Base-by-base conservation (phyloP, 2,329 filamentous ascomycete genomes). In the Ceratocystis albifundus region DNA sequence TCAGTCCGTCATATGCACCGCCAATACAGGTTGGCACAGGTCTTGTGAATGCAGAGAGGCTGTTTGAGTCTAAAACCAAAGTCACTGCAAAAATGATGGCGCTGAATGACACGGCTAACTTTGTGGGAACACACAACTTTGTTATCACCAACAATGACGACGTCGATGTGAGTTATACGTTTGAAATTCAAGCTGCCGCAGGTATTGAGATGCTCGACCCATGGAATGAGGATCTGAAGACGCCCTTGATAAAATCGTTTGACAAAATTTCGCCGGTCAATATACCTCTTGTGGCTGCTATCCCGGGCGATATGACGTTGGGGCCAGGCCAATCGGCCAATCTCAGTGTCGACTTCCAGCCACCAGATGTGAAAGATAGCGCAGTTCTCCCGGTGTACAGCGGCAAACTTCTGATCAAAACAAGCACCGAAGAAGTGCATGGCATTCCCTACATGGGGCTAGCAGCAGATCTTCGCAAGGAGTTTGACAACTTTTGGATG, bases 81-180 rank as follows among this genome's bases (percentile, higher is more conserved):
- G 70, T 80, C 28, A 73, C 73, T n/a, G 78, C 75, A 7, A 74
- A 77, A 46, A 76, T 77, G 8, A 77, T 83, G 59, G 74, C 77
- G 15, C 75, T 82, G 65, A 79, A 78, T 64, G 81, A 83, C 65
- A 81, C 79, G 0, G 73, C 76, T 48, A 69, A 78, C 63, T 79
- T 82, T 67, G 68, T 69, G 15, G 67, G 72, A 0, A 68, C 68
- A 4, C 77, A 76, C 71, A 69, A 62, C 0, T 71, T 76, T 25
- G 70, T 72, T 48, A 76, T 83, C 65, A 78, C 75, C 25, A 83
- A 83, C 70, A 74, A 72, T 15, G 79, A 74, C 30, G 71, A 71
- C 22, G 71, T 73, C n/a, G 72, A 73, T 2, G 72, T 78, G 17
- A 73, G 73, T 3, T 82, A 82, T 70, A 74, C 70, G 0, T 75